phyloP scores from a whole-genome alignment of 345 rosid species.

The Litchi chinensis region DNA sequence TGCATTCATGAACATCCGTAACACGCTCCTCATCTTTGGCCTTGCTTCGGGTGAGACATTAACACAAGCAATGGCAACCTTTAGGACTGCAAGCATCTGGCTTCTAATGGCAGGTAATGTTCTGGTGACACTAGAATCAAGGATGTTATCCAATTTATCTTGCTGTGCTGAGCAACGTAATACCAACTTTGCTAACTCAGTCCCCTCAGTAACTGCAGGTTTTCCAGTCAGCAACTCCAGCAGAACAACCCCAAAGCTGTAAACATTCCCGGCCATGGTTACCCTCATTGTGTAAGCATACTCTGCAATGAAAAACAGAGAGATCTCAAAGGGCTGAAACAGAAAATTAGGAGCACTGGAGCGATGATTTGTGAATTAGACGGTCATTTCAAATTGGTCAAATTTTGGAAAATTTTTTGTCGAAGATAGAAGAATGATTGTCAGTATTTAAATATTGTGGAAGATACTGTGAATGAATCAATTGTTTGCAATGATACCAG shows the following conservation, averaged over 20 bases:
- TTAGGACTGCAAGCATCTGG: slow-evolving; percentile 78
- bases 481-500: not conserved
- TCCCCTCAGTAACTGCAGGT: slow-evolving; percentile 73
- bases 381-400: not conserved
- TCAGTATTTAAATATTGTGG: not conserved
- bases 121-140: slow-evolving; percentile 64
- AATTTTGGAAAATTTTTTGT: not conserved
- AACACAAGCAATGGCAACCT: slow-evolving; percentile 75
- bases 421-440: too few species aligned
- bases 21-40: slow-evolving; percentile 84
- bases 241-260: slow-evolving; percentile 78
- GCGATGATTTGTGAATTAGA: not conserved
- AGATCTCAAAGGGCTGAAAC: not conserved
- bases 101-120: slow-evolving; percentile 54
- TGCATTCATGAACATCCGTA: slow-evolving; percentile 66
- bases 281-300: slow-evolving; percentile 95
- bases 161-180: slow-evolving; percentile 44
- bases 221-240: slow-evolving; percentile 84
- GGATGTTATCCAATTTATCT: slow-evolving; percentile 60
- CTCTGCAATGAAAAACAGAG: slow-evolving; percentile 46
- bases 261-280: slow-evolving; percentile 78
- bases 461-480: not conserved
- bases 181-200: slow-evolving; percentile 81
- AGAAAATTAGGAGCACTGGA: not conserved
- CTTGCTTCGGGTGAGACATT: slow-evolving; percentile 63